These are phyloP conservation scores for Solanum bukasovii DNA, from an alignment of 257 asterid species.

Conservation along the genomic window DNA sequence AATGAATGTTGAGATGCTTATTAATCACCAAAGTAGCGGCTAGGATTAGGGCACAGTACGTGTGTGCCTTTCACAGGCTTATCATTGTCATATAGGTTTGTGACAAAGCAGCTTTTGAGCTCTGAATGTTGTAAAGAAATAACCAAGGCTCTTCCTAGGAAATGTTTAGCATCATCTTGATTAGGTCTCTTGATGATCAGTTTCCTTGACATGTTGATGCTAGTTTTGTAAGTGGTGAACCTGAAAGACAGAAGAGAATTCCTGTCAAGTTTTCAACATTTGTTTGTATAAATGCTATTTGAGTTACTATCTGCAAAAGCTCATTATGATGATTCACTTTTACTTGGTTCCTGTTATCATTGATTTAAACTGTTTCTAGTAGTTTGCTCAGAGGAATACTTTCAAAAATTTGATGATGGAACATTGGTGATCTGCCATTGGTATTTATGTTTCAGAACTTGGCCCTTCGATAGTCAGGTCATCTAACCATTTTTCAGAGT, in stretches of 20 bases:
- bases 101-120: background rate
- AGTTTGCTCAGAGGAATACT: background rate
- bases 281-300: background rate
- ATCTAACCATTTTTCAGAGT: background rate
- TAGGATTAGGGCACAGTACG: background rate
- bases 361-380: background rate
- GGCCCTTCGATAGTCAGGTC: background rate
- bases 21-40: background rate
- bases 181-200: background rate
- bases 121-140: background rate
- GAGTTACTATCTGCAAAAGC: background rate
- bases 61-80: background rate
- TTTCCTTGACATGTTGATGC: background rate
- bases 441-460: background rate
- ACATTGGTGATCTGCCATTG: background rate
- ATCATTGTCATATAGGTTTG: background rate
- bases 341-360: background rate
- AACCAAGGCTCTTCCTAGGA: background rate
- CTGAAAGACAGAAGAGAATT: background rate
- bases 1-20: background rate
- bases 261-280: background rate
- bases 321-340: background rate
- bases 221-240: background rate
- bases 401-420: background rate
- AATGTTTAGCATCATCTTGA: background rate